Base-by-base conservation (phyloP, 495 filamentous ascomycete species). In the Tuber melanosporum region DNA sequence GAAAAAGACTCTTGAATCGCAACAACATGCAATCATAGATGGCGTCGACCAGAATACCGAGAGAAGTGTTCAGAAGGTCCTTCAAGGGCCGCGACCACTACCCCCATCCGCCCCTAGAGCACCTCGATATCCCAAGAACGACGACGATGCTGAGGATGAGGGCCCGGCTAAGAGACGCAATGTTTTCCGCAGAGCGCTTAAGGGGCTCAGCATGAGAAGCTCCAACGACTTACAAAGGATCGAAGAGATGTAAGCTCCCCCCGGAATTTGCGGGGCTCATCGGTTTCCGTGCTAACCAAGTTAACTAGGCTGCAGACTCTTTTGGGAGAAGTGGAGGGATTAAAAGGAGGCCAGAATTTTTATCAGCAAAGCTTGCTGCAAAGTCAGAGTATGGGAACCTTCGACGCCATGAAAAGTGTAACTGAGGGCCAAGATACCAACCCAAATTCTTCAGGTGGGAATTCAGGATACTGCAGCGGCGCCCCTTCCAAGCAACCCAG, bases 151-250 rank as follows among this genome's bases (percentile, higher is more conserved):
- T 44, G 86, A 84, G 26, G 84, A 84, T 26, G 94, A 97, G 41
- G 93, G 96, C 52, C 90, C 90, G 47, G 86, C 88, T 66, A 97
- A 97, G 89, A 92, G 92, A 80, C 90, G 91, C 83, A 97, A 92
- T 84, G 88, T 99, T 36, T 95, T 98, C 85, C 92, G 91, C 80
- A 92, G 95, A 77, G 96, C 96, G 19, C 86, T 99, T 41, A 93
- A 94, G 82, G 94, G 95, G 6, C 86, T 99, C 57, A 92, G 92
- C 79, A 88, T 92, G 79, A 95, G 93, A 85, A 94, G 93, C 69
- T 88, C 91, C 20, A 96, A 92, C 80, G 95, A 99, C 80, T 87
- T 99, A 32, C 86, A 90, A 74, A 93, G 92, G 84, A 97, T 99
- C 80, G 96, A 99, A 85, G 93, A 92, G 43, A 97, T 99, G 94